phyloP scores from a whole-genome alignment of 1,284 basidiomycete genomes.

The Cryptococcus hybrid region DNA sequence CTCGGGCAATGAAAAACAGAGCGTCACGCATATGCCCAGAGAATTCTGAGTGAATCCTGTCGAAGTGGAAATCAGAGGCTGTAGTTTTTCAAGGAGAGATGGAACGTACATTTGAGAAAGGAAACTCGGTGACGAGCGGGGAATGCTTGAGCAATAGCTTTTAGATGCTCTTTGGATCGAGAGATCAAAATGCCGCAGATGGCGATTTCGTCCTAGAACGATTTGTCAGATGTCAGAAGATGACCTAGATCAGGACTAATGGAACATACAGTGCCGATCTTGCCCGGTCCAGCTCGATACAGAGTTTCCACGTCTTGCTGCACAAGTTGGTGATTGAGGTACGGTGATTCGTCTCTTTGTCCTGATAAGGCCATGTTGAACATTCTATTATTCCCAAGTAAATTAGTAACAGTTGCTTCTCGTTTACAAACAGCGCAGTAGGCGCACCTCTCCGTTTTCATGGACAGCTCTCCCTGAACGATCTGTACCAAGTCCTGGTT shows the following conservation, averaged over 20 bases:
- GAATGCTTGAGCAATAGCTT: constrained; percentile 46
- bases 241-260: not conserved
- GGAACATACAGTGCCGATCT: constrained; percentile 46
- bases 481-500: constrained; percentile 42
- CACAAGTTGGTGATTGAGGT: constrained; percentile 46
- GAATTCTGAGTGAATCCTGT: constrained; percentile 47
- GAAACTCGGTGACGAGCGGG: constrained; percentile 32
- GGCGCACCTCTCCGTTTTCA: constrained; percentile 49
- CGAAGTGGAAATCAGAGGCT: not conserved
- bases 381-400: constrained; percentile 23
- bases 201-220: constrained; percentile 46
- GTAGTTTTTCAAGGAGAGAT: not conserved
- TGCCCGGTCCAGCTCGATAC: constrained; percentile 46
- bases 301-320: constrained; percentile 48
- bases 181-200: constrained; percentile 49
- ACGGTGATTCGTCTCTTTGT: constrained; percentile 45
- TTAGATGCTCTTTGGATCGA: constrained; percentile 45
- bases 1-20: constrained; percentile 42
- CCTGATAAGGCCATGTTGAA: constrained; percentile 50
- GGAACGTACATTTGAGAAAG: not conserved
- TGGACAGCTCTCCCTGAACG: constrained; percentile 48
- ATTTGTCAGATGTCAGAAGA: constrained; percentile 1
- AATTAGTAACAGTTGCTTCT: no score
- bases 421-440: not conserved
- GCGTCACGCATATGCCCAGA: constrained; percentile 50